A percentile compares a stretch with the other conserved stretches of the same genome.
phyloP scores from a whole-genome alignment of 768 basidiomycete species.

The Lactarius indigo region DNA sequence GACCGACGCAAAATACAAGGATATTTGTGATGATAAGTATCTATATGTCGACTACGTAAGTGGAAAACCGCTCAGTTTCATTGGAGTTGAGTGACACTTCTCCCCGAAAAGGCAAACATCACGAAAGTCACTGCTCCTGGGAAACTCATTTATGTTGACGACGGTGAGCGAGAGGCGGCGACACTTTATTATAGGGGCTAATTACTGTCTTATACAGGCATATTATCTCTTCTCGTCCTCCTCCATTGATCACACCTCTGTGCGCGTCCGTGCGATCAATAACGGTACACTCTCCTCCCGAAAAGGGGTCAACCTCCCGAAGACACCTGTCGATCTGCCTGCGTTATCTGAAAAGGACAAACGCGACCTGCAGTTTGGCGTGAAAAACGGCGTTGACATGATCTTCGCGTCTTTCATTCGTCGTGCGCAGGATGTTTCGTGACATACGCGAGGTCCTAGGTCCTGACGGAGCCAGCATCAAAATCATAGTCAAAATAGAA shows the following conservation, averaged over 20 bases:
- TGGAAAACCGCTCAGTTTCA: slow-evolving; percentile 23
- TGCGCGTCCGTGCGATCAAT: slow-evolving; percentile 86
- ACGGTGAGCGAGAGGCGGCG: slow-evolving; percentile 50
- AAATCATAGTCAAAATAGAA: slow-evolving; percentile 99
- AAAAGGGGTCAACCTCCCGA: slow-evolving; percentile 99
- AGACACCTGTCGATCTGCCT: slow-evolving; percentile 95
- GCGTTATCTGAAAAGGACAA: slow-evolving; percentile 99
- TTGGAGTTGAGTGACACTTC: neutral
- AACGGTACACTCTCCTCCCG: slow-evolving; percentile 90
- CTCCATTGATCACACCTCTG: slow-evolving; percentile 75
- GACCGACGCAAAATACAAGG: slow-evolving; percentile 76
- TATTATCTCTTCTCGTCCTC: slow-evolving; percentile 89
- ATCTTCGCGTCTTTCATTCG: slow-evolving; percentile 99
- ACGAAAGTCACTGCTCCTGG: slow-evolving; percentile 96
- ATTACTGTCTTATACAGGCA: slow-evolving; percentile 43
- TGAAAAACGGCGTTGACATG: slow-evolving; percentile 98
- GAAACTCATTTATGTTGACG: slow-evolving; percentile 96
- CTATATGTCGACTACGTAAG: slow-evolving; percentile 94
- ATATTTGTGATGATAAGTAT: slow-evolving; percentile 75
- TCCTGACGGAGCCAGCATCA: slow-evolving; percentile 91
- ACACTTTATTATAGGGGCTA: neutral
- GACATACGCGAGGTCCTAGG: slow-evolving; percentile 94
- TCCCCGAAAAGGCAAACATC: slow-evolving; percentile 64
- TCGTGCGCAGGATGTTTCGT: slow-evolving; percentile 88
- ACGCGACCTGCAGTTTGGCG: slow-evolving; percentile 89